A percentile compares a stretch with the other conserved stretches of the same genome.
Evolutionary conservation across 768 basidiomycete genomes (phyloP).

Genomic region (Dendrothele bispora): DNA sequence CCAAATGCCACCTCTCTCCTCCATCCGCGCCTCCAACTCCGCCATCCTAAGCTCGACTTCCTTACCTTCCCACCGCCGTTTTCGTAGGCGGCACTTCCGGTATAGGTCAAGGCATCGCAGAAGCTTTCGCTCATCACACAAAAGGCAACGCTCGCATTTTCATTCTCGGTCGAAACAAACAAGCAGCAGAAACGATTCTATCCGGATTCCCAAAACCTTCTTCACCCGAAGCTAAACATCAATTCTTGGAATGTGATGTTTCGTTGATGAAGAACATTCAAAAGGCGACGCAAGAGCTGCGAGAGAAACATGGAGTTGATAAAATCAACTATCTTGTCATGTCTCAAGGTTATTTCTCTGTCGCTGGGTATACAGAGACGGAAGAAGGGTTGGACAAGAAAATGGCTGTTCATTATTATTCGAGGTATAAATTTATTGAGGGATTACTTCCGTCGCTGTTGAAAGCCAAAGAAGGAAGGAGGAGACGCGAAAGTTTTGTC

Average conservation of each 20-base stretch:
- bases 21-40: constrained; percentile 17
- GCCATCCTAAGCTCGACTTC: constrained; percentile 3
- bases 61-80: constrained; percentile 8
- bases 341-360: constrained; percentile 28
- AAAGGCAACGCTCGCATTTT: constrained; percentile 35
- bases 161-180: constrained; percentile 31
- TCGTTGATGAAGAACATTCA: constrained; percentile 31
- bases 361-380: constrained; percentile 33
- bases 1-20: constrained; percentile 12
- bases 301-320: constrained; percentile 11
- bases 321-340: constrained; percentile 38
- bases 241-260: constrained; percentile 33
- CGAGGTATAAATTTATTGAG: constrained; percentile 37
- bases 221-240: constrained; percentile 17
- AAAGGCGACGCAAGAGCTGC: constrained; percentile 16
- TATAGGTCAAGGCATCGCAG: constrained; percentile 27
- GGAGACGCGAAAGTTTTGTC: constrained; percentile 39
- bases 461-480: constrained; percentile 28
- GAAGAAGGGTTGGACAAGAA: constrained; percentile 38
- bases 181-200: constrained; percentile 28
- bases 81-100: constrained; percentile 16
- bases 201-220: constrained; percentile 23
- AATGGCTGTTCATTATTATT: constrained; percentile 37
- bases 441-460: constrained; percentile 33
- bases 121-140: constrained; percentile 29